These are phyloP conservation scores for Boletellus deceptivus DNA, from an alignment of 1,284 basidiomycete genomes.

Conservation along the genomic window DNA sequence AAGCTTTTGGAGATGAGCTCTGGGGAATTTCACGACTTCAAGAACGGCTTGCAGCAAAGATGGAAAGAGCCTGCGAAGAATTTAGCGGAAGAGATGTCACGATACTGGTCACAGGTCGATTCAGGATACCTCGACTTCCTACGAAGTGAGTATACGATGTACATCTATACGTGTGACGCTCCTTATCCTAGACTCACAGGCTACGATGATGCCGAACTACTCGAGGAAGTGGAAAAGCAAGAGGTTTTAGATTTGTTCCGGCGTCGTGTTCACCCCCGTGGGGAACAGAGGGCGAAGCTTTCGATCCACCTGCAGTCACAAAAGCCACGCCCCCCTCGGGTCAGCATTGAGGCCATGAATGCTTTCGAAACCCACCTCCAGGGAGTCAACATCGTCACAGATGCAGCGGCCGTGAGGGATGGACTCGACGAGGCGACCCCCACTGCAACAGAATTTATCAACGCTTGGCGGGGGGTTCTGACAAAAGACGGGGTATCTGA, in stretches of 20 bases:
- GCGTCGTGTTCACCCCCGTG: slow-evolving; percentile 68
- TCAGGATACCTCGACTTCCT: slow-evolving; percentile 69
- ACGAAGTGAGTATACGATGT: slow-evolving; percentile 45
- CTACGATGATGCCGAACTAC: slow-evolving; percentile 22
- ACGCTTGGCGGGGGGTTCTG: slow-evolving; percentile 58
- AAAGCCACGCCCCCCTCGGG: slow-evolving; percentile 55
- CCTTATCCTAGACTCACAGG: slow-evolving; percentile 12
- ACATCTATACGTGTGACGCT: neutral
- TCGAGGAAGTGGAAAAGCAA: slow-evolving; percentile 58
- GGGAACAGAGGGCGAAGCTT: slow-evolving; percentile 70
- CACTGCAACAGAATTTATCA: slow-evolving; percentile 48
- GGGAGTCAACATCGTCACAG: slow-evolving; percentile 50
- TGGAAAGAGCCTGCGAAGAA: slow-evolving; percentile 78
- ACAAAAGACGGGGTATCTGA: slow-evolving; percentile 39
- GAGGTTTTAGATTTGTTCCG: slow-evolving; percentile 81
- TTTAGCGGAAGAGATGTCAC: slow-evolving; percentile 58
- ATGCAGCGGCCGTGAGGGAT: slow-evolving; percentile 46
- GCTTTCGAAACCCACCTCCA: slow-evolving; percentile 61
- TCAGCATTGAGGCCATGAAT: slow-evolving; percentile 65
- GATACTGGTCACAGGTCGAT: slow-evolving; percentile 72
- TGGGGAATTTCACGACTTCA: slow-evolving; percentile 66
- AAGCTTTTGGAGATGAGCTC: slow-evolving; percentile 58
- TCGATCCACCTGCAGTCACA: slow-evolving; percentile 80
- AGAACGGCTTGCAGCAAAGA: slow-evolving; percentile 57
- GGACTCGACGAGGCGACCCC: slow-evolving; percentile 46